Conservation (phyloP, 2,329 filamentous ascomycete genomes). For the Venturia asperata region DNA sequence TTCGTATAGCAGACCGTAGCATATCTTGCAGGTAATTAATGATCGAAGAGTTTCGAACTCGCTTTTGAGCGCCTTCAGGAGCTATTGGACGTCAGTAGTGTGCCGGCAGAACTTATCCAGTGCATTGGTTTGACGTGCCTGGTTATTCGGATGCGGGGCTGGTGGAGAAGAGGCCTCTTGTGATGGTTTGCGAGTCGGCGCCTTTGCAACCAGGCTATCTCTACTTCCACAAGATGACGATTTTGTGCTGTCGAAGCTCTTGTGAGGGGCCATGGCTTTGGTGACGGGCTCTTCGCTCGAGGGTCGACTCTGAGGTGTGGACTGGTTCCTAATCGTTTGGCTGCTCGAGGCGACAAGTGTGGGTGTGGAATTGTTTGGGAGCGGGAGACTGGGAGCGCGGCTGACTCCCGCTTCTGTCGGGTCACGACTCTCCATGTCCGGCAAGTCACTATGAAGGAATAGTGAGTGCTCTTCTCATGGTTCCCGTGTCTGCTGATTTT, state of each 20-base stretch:
- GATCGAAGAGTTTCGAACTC: slow-evolving; percentile 56
- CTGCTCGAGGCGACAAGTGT: background rate
- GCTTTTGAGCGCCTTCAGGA: slow-evolving; percentile 33
- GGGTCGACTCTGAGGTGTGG: background rate
- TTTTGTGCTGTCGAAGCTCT: slow-evolving; percentile 15
- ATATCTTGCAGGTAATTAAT: slow-evolving; percentile 61
- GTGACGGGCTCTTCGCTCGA: background rate
- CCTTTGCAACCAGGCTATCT: slow-evolving; percentile 16
- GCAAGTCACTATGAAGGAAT: background rate
- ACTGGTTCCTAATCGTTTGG: background rate
- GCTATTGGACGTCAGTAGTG: slow-evolving; percentile 25
- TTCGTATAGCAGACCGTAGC: slow-evolving; percentile 61
- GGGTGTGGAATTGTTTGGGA: slow-evolving; percentile 2
- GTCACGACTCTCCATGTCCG: background rate
- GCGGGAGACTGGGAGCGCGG: background rate
- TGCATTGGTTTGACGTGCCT: slow-evolving; percentile 25
- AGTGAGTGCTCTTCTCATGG: background rate
- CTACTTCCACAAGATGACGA: slow-evolving; percentile 15
- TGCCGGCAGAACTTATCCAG: background rate
- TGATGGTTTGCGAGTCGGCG: background rate
- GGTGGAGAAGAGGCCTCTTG: slow-evolving; percentile 18
- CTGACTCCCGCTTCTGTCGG: background rate
- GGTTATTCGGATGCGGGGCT: slow-evolving; percentile 31
- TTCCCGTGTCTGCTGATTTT: background rate
- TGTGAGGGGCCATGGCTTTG: slow-evolving; percentile 12